A percentile compares a stretch with the other conserved stretches of the same genome.
phyloP scores from a whole-genome alignment of 2,329 filamentous ascomycete genomes.

The Monilinia fructigena region DNA sequence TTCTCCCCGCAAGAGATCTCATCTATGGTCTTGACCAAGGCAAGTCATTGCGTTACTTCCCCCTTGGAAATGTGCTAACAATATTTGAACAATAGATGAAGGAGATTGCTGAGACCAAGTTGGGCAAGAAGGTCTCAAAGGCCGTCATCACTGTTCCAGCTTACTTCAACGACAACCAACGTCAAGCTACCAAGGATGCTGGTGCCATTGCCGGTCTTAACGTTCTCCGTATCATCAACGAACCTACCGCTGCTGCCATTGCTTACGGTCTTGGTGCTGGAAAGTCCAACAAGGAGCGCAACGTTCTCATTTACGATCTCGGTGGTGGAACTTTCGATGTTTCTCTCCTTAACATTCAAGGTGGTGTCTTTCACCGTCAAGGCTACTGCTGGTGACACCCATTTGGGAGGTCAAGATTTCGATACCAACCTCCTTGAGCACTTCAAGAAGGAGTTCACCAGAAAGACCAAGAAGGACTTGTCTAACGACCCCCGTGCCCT shows the following conservation, averaged over 20 bases:
- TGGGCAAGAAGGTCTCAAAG: conserved; percentile 98
- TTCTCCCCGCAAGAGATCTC: conserved; percentile 99
- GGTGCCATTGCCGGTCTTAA: conserved; percentile 97
- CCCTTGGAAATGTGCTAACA: conserved; percentile 5
- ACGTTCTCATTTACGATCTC: conserved; percentile 99
- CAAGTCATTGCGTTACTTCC: conserved; percentile 44
- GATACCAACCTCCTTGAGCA: conserved; percentile 93
- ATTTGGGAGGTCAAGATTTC: conserved; percentile 94
- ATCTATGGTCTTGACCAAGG: conserved; percentile 97
- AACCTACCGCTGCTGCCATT: conserved; percentile 96
- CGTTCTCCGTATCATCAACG: conserved; percentile 99
- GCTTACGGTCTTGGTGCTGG: conserved; percentile 95
- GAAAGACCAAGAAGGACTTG: conserved; percentile 79
- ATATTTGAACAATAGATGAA: conserved; percentile 71
- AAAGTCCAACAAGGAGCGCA: conserved; percentile 96
- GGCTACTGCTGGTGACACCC: conserved; percentile 96
- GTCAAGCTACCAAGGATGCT: conserved; percentile 98
- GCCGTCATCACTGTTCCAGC: conserved; percentile 98
- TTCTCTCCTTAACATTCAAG: conserved; percentile 96
- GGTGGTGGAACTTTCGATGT: conserved; percentile 99
- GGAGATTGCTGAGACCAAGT: conserved; percentile 97
- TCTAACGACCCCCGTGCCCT: conserved; percentile 85
- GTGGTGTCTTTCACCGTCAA: conserved; percentile 99
- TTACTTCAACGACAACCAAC: conserved; percentile 99
- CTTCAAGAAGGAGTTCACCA: conserved; percentile 92